Base-by-base conservation (phyloP, 768 basidiomycete species). In the Baorangia bicolor region DNA sequence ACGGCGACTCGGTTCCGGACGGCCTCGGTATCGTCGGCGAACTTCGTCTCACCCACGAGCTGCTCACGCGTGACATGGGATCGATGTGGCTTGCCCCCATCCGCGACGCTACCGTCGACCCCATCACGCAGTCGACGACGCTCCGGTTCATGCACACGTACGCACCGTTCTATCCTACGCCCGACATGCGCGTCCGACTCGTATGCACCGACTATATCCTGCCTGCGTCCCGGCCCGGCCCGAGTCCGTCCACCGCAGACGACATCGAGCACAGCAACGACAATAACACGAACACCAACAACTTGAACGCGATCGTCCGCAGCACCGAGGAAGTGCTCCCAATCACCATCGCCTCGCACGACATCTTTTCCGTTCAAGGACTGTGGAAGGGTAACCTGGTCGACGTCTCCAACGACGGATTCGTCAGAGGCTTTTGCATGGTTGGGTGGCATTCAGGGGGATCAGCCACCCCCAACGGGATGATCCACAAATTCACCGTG, bases 31-130 rank as follows among this genome's bases (percentile, higher is more conserved):
- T 21, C 23, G 51, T 61, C 34, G 8, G 5, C 34, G 59, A 64
- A 28, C 62, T 65, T 41, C 62, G 64, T n/a, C 56, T 64, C 21
- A 67, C 54, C 7, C 64, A 67, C 14, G 65, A 67, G 41, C 21
- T 30, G 6, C 43, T 53, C 50, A 47, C 54, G n/a, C 56, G 55
- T 5, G 42, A 56, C 33, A 51, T 47, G 8, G 30, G 47, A 7
- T 64, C 56, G 2, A 5, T 50, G 12, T 64, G 56, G 59, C 54
- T 58, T 1, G 10, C 37, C n/a, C 65, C 53, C 18, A 56, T 66
- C 34, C 55, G 62, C 41, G 35, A 53, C 45, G 33, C 50, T 5
- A n/a, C 27, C 30, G 31, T 62, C 16, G 55, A 67, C 33, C 54
- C 56, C 0, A 23, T 39, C 10, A 58, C 58, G 5, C 18, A 14